Evolutionary conservation across 2,329 filamentous ascomycete species (phyloP).

Genomic region (Colletotrichum noveboracense): DNA sequence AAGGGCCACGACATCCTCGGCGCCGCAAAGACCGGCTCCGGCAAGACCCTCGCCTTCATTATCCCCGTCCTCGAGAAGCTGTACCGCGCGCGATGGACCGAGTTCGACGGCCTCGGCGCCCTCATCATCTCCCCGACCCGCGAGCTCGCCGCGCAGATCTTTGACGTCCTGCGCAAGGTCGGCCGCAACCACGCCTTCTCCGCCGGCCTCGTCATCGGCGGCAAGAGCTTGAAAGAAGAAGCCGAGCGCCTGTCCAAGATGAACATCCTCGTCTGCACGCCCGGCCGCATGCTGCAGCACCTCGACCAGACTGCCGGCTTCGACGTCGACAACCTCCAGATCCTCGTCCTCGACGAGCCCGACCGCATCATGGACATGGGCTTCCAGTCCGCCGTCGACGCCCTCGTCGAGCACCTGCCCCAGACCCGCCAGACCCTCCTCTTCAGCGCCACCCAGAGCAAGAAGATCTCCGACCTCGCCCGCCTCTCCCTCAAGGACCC

Average conservation of each 20-base stretch:
- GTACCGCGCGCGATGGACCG: constrained; percentile 87
- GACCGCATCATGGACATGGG: constrained; percentile 98
- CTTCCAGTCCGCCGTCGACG: constrained; percentile 89
- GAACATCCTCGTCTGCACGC: constrained; percentile 97
- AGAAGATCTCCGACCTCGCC: constrained; percentile 89
- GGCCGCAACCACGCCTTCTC: constrained; percentile 90
- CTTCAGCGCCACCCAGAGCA: constrained; percentile 96
- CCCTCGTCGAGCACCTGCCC: constrained; percentile 90
- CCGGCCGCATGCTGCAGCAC: constrained; percentile 93
- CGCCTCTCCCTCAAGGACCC: constrained; percentile 87
- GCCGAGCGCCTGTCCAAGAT: constrained; percentile 84
- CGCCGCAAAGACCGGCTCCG: constrained; percentile 93
- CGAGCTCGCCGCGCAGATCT: constrained; percentile 95
- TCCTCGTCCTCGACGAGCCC: constrained; percentile 93
- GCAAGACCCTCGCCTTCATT: constrained; percentile 93
- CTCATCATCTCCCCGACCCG: constrained; percentile 93
- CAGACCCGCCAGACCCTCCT: constrained; percentile 87
- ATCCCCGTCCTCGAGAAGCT: constrained; percentile 92
- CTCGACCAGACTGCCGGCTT: constrained; percentile 92
- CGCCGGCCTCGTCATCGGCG: constrained; percentile 91
- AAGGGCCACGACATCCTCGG: constrained; percentile 89
- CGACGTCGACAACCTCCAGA: constrained; percentile 88
- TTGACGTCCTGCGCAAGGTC: constrained; percentile 89
- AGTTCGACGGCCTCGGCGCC: constrained; percentile 88
- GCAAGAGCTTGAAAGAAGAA: constrained; percentile 88